phyloP scores from a whole-genome alignment of 1,284 basidiomycete species.

The Chondrostereum purpureum region DNA sequence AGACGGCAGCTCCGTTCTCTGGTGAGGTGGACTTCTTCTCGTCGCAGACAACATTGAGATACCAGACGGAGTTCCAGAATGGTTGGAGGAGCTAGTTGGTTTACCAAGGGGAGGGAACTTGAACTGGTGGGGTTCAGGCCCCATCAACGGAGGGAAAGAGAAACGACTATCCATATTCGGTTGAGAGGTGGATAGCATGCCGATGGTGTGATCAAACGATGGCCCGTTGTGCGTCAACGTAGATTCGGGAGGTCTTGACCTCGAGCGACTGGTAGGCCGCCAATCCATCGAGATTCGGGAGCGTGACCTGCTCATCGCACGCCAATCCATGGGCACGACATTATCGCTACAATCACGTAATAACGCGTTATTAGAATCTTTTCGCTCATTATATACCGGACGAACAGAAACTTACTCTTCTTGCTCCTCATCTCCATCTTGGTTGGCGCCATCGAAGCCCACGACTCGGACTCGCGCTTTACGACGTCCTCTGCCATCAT shows the following conservation, averaged over 20 bases:
- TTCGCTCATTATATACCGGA: slow-evolving; percentile 12
- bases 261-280: slow-evolving; percentile 67
- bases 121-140: slow-evolving; percentile 11
- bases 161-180: slow-evolving; percentile 35
- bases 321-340: slow-evolving; percentile 83
- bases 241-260: slow-evolving; percentile 60
- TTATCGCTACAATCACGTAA: slow-evolving; percentile 25
- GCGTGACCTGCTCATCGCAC: slow-evolving; percentile 84
- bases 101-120: slow-evolving; percentile 23
- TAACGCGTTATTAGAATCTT: not conserved
- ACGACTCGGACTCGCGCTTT: slow-evolving; percentile 68
- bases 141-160: slow-evolving; percentile 29
- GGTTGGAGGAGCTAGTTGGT: slow-evolving; percentile 31
- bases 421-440: slow-evolving; percentile 59
- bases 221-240: too few species aligned
- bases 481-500: slow-evolving; percentile 54
- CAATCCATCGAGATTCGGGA: slow-evolving; percentile 89
- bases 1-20: slow-evolving; percentile 40
- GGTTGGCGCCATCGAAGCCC: slow-evolving; percentile 71
- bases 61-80: slow-evolving; percentile 49
- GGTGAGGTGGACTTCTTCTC: slow-evolving; percentile 42
- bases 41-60: slow-evolving; percentile 40
- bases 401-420: slow-evolving; percentile 64
- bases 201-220: slow-evolving; percentile 40
- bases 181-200: slow-evolving; percentile 23